Conservation (phyloP, 176 grass and related monocot species). For the Oryza australiensis region DNA sequence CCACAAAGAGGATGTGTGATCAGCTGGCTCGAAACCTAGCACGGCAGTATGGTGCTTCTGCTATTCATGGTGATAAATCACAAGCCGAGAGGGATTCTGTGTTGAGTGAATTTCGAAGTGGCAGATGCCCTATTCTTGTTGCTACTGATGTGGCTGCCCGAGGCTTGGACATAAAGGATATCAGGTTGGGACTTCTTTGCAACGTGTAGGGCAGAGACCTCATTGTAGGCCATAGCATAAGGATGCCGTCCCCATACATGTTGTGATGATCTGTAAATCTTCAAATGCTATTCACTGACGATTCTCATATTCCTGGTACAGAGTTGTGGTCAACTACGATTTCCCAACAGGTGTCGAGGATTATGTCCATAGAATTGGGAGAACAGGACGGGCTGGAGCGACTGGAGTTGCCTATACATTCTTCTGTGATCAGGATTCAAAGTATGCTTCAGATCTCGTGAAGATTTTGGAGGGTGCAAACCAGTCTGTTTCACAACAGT, state of each 20-base stretch:
- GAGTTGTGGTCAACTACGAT: slow-evolving; percentile 75
- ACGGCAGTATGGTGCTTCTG: slow-evolving; percentile 64
- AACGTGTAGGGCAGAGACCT: not conserved
- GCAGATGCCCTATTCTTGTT: slow-evolving; percentile 73
- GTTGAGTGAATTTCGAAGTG: slow-evolving; percentile 71
- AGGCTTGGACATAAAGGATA: slow-evolving; percentile 86
- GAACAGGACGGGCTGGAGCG: slow-evolving; percentile 86
- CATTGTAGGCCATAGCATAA: not conserved
- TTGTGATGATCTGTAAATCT: not conserved
- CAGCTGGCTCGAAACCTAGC: slow-evolving; percentile 62
- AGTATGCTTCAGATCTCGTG: slow-evolving; percentile 82
- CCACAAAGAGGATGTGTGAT: slow-evolving; percentile 98
- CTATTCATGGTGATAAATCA: slow-evolving; percentile 98
- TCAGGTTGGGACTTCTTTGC: slow-evolving; percentile 57
- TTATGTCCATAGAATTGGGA: slow-evolving; percentile 97
- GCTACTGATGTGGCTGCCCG: slow-evolving; percentile 96
- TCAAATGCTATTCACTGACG: not conserved
- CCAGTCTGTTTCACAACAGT: slow-evolving; percentile 63
- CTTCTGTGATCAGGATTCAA: slow-evolving; percentile 85
- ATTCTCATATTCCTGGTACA: slow-evolving; percentile 33
- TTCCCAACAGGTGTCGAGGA: slow-evolving; percentile 87
- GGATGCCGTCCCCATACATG: not conserved
- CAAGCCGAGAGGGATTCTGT: slow-evolving; percentile 92
- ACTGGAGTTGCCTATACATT: slow-evolving; percentile 86
- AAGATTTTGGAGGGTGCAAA: slow-evolving; percentile 83